Conservation (phyloP, 805 yeast species). For the Ogataea paraovalis region DNA sequence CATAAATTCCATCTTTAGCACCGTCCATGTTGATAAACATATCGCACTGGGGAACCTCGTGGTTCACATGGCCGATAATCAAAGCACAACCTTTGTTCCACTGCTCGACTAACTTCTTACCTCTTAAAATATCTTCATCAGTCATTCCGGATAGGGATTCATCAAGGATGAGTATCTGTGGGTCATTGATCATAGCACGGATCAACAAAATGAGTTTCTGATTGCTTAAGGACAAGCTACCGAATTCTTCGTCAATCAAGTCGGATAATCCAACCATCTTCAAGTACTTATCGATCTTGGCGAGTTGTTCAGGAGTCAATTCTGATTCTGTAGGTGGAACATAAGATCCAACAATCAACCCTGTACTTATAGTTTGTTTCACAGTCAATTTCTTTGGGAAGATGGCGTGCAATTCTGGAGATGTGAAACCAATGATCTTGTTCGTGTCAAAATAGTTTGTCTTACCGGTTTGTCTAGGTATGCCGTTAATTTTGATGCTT, state of each 20-base stretch:
- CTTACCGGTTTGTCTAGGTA: constrained; percentile 67
- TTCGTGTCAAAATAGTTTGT: constrained; percentile 77
- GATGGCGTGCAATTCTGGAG: constrained; percentile 92
- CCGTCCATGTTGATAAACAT: constrained; percentile 37
- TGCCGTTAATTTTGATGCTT: constrained; percentile 58
- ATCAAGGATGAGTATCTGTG: constrained; percentile 75
- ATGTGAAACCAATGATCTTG: constrained; percentile 73
- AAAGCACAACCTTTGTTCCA: constrained; percentile 67
- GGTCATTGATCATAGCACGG: constrained; percentile 74
- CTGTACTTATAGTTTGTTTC: constrained; percentile 62
- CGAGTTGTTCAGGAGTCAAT: constrained; percentile 35
- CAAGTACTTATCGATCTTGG: constrained; percentile 42
- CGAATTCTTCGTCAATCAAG: constrained; percentile 40
- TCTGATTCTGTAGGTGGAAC: constrained; percentile 38
- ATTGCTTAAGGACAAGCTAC: constrained; percentile 57
- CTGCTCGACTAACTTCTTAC: constrained; percentile 47
- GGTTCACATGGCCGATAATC: constrained; percentile 75
- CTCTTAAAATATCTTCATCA: constrained; percentile 50
- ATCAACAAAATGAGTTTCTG: constrained; percentile 77
- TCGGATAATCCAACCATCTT: constrained; percentile 41
- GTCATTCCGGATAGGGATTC: constrained; percentile 94
- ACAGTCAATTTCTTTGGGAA: constrained; percentile 59
- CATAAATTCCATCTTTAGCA: constrained; percentile 29
- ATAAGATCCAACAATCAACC: constrained; percentile 66
- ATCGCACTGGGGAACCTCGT: constrained; percentile 76